Percentiles rank a stretch among this genome's conserved stretches.
Evolutionary conservation across 2,329 filamentous ascomycete genomes (phyloP).

Genomic region (Purpureocillium lavendulum): DNA sequence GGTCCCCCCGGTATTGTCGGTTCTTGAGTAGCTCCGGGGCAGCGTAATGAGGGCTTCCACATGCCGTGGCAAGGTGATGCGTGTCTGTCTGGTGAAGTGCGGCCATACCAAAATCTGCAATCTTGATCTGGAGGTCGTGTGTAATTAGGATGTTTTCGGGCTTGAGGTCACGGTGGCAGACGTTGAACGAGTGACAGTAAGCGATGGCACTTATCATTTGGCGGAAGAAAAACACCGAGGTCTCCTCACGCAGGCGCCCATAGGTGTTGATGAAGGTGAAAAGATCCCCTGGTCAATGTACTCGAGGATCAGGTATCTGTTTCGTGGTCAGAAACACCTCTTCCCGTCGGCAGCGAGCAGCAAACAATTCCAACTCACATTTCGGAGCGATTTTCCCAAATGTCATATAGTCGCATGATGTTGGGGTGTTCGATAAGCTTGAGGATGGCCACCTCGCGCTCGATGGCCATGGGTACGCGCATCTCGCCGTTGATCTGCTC

Average conservation of each 20-base stretch:
- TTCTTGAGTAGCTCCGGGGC: slow-evolving; percentile 83
- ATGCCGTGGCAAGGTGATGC: slow-evolving; percentile 77
- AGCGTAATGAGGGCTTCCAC: slow-evolving; percentile 93
- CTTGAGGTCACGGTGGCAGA: slow-evolving; percentile 93
- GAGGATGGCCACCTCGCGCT: slow-evolving; percentile 93
- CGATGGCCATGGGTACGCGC: slow-evolving; percentile 78
- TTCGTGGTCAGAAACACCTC: slow-evolving; percentile 7
- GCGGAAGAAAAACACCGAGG: slow-evolving; percentile 77
- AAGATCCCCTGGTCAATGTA: slow-evolving; percentile 75
- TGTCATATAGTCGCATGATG: slow-evolving; percentile 89
- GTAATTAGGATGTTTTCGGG: slow-evolving; percentile 94
- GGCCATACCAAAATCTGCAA: slow-evolving; percentile 98
- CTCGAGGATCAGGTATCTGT: slow-evolving; percentile 87
- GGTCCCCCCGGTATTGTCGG: slow-evolving; percentile 70
- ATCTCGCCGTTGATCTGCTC: slow-evolving; percentile 52
- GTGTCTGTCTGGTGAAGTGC: slow-evolving; percentile 75
- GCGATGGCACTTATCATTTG: slow-evolving; percentile 89
- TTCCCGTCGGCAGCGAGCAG: background rate
- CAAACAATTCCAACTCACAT: slow-evolving; percentile 53
- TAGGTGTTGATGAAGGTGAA: slow-evolving; percentile 76
- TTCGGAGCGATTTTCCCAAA: slow-evolving; percentile 95
- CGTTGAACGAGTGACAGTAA: slow-evolving; percentile 90
- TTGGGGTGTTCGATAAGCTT: slow-evolving; percentile 93
- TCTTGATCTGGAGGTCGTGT: slow-evolving; percentile 68
- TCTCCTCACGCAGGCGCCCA: slow-evolving; percentile 68